Evolutionary conservation across 805 yeast species (phyloP).

Genomic region (Cyberlindnera japonica): DNA sequence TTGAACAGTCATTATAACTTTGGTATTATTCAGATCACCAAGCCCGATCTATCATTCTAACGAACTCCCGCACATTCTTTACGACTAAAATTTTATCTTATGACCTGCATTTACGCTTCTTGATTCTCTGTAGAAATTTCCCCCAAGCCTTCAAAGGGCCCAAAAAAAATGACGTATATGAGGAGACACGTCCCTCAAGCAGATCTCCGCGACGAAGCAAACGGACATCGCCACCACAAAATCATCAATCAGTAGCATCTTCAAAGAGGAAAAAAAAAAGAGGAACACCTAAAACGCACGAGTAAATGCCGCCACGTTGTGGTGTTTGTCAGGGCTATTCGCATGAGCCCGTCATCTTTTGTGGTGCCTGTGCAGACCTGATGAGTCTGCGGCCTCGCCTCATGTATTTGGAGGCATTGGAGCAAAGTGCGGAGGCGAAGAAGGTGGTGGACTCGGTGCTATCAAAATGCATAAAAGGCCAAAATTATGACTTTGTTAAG

Average conservation of each 20-base stretch:
- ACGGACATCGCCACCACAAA: no score
- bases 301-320: conserved; percentile 1
- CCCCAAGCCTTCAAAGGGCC: no score
- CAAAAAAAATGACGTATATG: no score
- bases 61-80: not conserved
- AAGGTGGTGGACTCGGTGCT: conserved; percentile 15
- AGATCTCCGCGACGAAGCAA: no score
- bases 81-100: not conserved
- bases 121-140: not conserved
- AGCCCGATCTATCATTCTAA: not conserved
- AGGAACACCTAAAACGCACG: not conserved
- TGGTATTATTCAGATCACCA: no score
- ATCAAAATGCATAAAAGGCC: conserved; percentile 15
- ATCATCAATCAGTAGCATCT: no score
- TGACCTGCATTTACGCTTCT: not conserved
- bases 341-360: conserved; percentile 11
- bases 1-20: not conserved
- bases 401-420: conserved; percentile 13
- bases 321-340: not conserved
- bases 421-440: conserved; percentile 6
- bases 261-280: no score
- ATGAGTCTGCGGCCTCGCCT: conserved; percentile 15
- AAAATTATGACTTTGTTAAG: conserved; percentile 14
- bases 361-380: conserved; percentile 17
- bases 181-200: no score